Base-by-base conservation (phyloP, 352 stramenopile genomes). In the Phytophthora crassamura region DNA sequence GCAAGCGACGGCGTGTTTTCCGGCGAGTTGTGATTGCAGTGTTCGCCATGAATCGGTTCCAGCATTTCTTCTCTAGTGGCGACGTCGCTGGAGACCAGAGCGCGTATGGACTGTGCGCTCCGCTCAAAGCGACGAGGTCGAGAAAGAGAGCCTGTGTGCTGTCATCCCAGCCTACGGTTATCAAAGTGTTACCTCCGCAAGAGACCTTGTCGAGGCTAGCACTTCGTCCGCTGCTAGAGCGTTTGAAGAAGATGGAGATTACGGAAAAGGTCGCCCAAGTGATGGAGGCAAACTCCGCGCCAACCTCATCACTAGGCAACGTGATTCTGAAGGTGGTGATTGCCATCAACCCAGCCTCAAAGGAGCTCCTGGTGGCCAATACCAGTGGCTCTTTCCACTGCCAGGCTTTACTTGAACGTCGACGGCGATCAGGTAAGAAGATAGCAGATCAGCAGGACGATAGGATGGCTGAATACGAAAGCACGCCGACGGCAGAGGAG, bases 11-110 rank as follows among this genome's bases (percentile, higher is more conserved):
- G 25, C 48, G 33, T 30, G 30, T 62, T 4, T 92, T 92, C 32
- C 78, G 84, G 5, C 78, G 69, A 15, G 80, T 80, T 4, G 70
- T 90, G 3, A 74, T 88, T 47, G 80, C 78, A 0, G 78, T 92
- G 9, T 89, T 92, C 75, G 84, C 84, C n/a, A 51, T 81, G 28
- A 92, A 92, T 57, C 69, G 84, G 4, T 72, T 92, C 18, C 75
- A 73, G 33, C 65, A 69, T 15, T 70, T 75, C n/a, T 40, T 63
- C 6, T 25, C 8, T 5, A 39, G 2, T 18, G 12, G 38, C 34
- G 42, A 22, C 5, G 53, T 42, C 33, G 15, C 16, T 15, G 25
- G 46, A 11, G 45, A 58, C 30, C 45, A 51, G 14, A 73, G 65
- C 3, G 43, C 57, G 0, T 87, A 80, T 52, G 81, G 81, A 1